Conservation (phyloP, 352 stramenopile genomes). For the Hyphochytrium catenoides region DNA sequence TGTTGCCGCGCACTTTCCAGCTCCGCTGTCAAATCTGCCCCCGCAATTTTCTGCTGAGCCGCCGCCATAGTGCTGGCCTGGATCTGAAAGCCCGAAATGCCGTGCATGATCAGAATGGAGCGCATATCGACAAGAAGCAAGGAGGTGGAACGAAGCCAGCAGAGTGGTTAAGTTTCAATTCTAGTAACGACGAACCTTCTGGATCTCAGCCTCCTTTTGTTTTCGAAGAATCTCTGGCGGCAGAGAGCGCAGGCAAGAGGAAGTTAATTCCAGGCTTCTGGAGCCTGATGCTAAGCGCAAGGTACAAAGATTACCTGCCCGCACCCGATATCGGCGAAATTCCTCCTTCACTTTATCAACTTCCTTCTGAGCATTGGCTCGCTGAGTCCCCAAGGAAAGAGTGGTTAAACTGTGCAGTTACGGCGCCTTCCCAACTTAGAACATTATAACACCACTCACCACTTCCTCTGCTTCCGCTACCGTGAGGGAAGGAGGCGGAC, state of each 20-base stretch:
- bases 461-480: slow-evolving; percentile 38
- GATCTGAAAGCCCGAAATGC: too few species aligned
- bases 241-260: background rate
- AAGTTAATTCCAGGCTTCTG: too few species aligned
- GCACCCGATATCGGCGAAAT: slow-evolving; percentile 55
- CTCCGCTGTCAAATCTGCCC: slow-evolving; percentile 35
- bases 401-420: background rate
- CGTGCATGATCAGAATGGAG: slow-evolving; percentile 3
- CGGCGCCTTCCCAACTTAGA: background rate
- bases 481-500: slow-evolving; percentile 31
- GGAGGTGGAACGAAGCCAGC: background rate
- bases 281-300: too few species aligned
- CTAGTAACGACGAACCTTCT: slow-evolving; percentile 21
- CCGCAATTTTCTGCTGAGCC: slow-evolving; percentile 39
- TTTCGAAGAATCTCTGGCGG: slow-evolving; percentile 55
- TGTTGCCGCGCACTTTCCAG: slow-evolving; percentile 39
- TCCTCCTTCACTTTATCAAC: slow-evolving; percentile 58
- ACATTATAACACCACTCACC: slow-evolving; percentile 12
- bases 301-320: too few species aligned
- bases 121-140: background rate
- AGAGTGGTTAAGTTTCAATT: background rate
- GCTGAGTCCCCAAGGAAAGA: background rate
- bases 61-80: slow-evolving; percentile 52
- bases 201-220: slow-evolving; percentile 57
- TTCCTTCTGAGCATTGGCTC: slow-evolving; percentile 14